Base-by-base conservation (phyloP, 208 protist species). In the Trypanosoma boissoni region DNA sequence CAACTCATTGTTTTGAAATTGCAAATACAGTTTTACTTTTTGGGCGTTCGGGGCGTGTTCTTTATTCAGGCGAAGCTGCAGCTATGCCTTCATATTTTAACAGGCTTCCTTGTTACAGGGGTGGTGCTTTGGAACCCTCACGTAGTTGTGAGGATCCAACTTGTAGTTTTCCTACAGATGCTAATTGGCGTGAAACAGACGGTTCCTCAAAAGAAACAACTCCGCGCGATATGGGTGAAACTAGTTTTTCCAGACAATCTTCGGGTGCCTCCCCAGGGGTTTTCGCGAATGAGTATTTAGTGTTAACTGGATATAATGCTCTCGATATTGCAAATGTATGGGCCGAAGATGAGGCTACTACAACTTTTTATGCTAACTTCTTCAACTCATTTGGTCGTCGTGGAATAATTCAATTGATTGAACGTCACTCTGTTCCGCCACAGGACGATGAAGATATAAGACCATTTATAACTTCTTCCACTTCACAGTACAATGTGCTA, bases 311-410 rank as follows among this genome's bases (percentile, higher is more conserved):
- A 32, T 51, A 68, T 44, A 60, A 64, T n/a, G 73, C 72, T 44
- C 56, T 86, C 28, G 78, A 83, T 50, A 51, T 89, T 26, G 76
- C 76, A 14, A 50, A 62, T 12, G 60, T 79, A 44, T 89, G 82
- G 82, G 64, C 70, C n/a, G 82, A 83, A 34, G 77, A 60, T 52
- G 62, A 74, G 43, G 51, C 60, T 14, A 58, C 72, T 29, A 89
- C 75, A 26, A 53, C 76, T 51, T 80, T 74, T 53, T 89, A 84
- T 56, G 67, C 77, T 32, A 82, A 83, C 52, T 88, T 72, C 45
- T 83, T 73, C 57, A 74, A 85, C 42, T 84, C 77, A 9, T 8
- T 41, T 20, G 23, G 68, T 31, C 68, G 74, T 49, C 32, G 41
- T 18, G 28, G 44, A 20, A 41, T 87, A 16, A 9, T 74, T n/a